These are phyloP conservation scores for Candida sithepensis DNA, from an alignment of 805 yeast genomes.

Conservation along the genomic window DNA sequence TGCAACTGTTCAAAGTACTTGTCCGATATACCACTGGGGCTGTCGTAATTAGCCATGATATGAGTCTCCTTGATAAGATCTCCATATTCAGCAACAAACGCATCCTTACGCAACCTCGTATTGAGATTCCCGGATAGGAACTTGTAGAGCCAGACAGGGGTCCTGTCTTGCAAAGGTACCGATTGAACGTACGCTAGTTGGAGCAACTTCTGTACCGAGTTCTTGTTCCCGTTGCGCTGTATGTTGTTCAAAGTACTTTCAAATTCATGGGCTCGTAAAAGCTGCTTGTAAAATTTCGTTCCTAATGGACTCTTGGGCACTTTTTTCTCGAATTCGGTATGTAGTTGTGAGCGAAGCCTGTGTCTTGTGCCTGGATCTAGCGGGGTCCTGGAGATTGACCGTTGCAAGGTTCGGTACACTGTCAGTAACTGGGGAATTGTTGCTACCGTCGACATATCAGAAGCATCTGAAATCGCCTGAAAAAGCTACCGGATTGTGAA, in stretches of 20 bases:
- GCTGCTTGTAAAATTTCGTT: not conserved
- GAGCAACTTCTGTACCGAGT: constrained; percentile 8
- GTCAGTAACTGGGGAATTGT: not conserved
- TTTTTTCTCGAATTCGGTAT: not conserved
- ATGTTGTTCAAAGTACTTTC: constrained; percentile 4
- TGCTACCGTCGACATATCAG: not conserved
- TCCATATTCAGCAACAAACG: constrained; percentile 6
- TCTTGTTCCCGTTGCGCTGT: constrained; percentile 5
- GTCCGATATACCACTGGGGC: constrained; percentile 1
- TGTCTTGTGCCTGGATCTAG: constrained; percentile 9
- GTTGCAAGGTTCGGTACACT: constrained; percentile 7
- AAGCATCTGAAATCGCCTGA: no score
- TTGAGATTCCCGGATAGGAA: constrained; percentile 5
- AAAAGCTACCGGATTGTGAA: no score
- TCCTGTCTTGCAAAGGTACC: constrained; percentile 5
- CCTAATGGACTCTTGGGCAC: not conserved
- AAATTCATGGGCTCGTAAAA: constrained; percentile 2
- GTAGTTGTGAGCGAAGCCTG: constrained; percentile 4
- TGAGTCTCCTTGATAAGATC: constrained; percentile 5
- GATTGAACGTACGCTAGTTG: constrained; percentile 5
- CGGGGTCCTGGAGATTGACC: constrained; percentile 5
- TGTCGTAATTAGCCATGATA: constrained; percentile 1
- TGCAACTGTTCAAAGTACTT: not conserved
- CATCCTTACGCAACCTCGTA: constrained; percentile 7
- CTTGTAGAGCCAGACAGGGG: constrained; percentile 15